Evolutionary conservation across 768 basidiomycete genomes (phyloP).

Genomic region (Agaricus sinodeliciosus): DNA sequence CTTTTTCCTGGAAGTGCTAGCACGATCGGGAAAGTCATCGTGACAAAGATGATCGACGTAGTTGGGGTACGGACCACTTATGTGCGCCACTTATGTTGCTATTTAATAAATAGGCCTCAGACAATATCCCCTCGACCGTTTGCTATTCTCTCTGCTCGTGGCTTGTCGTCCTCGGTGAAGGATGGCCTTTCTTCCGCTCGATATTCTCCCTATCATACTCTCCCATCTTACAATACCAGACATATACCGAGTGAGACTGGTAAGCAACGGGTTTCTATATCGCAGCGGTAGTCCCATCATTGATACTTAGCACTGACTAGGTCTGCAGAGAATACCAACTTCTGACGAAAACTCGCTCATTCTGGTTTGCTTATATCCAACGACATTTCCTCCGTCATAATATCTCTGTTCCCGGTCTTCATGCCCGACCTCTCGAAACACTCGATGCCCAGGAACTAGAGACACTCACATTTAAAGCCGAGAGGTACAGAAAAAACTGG

Average conservation of each 20-base stretch:
- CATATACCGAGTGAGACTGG: constrained; percentile 42
- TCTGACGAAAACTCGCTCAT: constrained; percentile 36
- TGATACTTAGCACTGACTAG: constrained; percentile 22
- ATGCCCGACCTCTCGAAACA: constrained; percentile 21
- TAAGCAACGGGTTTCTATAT: constrained; percentile 18
- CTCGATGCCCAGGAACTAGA: constrained; percentile 43
- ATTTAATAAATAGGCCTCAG: neutral
- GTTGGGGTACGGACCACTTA: neutral
- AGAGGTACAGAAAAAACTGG: constrained; percentile 46
- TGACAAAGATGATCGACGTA: constrained; percentile 7
- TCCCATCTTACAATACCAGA: constrained; percentile 31
- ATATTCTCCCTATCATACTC: constrained; percentile 41
- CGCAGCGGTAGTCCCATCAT: neutral
- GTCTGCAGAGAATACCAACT: constrained; percentile 36
- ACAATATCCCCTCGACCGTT: neutral
- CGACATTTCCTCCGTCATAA: constrained; percentile 32
- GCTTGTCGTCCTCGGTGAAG: neutral
- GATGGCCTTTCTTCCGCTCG: constrained; percentile 32
- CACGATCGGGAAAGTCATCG: neutral
- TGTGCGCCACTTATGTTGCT: neutral
- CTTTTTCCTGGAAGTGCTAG: neutral
- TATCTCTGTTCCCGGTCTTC: constrained; percentile 42
- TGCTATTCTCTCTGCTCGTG: neutral
- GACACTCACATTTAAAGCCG: constrained; percentile 26
- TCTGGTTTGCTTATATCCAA: constrained; percentile 44